phyloP scores from a whole-genome alignment of 352 stramenopile species.

The Phytopythium vexans region DNA sequence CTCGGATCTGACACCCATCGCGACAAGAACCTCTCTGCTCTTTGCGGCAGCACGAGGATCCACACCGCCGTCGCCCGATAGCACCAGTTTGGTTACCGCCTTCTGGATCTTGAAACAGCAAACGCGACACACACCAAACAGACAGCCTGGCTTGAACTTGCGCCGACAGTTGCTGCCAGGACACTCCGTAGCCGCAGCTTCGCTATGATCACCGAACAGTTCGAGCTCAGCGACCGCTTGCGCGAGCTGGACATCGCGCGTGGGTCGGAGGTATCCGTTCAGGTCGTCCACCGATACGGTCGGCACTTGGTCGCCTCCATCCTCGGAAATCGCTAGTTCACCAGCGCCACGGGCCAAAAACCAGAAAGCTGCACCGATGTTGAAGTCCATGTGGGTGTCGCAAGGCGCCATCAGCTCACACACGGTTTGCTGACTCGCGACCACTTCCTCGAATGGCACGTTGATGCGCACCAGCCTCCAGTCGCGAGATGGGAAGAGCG shows the following conservation, averaged over 20 bases:
- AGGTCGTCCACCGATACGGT: slow-evolving; percentile 20
- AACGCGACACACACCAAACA: slow-evolving; percentile 37
- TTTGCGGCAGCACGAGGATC: slow-evolving; percentile 8
- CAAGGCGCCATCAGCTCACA: slow-evolving; percentile 81
- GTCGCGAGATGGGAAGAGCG: slow-evolving; percentile 75
- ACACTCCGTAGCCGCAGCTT: slow-evolving; percentile 15
- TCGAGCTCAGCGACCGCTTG: slow-evolving; percentile 24
- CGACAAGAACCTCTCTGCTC: slow-evolving; percentile 16
- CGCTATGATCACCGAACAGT: slow-evolving; percentile 18
- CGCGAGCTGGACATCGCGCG: no score
- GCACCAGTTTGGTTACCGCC: slow-evolving; percentile 9
- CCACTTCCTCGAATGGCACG: slow-evolving; percentile 73
- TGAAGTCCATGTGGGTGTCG: slow-evolving; percentile 97
- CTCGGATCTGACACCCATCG: slow-evolving; percentile 23
- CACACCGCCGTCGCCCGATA: not conserved
- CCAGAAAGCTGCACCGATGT: slow-evolving; percentile 95
- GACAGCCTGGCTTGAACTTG: slow-evolving; percentile 42
- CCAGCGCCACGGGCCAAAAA: slow-evolving; percentile 86
- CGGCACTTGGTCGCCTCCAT: not conserved
- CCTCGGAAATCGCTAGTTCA: slow-evolving; percentile 10
- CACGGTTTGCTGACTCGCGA: slow-evolving; percentile 60
- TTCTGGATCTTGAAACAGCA: slow-evolving; percentile 57
- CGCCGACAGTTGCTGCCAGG: slow-evolving; percentile 34
- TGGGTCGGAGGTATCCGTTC: slow-evolving; percentile 40
- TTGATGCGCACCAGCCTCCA: slow-evolving; percentile 89